Percentiles rank a stretch among this genome's conserved stretches.
Conservation (phyloP, 2,329 filamentous ascomycete species). For the Davidsoniella neocaledoniae region DNA sequence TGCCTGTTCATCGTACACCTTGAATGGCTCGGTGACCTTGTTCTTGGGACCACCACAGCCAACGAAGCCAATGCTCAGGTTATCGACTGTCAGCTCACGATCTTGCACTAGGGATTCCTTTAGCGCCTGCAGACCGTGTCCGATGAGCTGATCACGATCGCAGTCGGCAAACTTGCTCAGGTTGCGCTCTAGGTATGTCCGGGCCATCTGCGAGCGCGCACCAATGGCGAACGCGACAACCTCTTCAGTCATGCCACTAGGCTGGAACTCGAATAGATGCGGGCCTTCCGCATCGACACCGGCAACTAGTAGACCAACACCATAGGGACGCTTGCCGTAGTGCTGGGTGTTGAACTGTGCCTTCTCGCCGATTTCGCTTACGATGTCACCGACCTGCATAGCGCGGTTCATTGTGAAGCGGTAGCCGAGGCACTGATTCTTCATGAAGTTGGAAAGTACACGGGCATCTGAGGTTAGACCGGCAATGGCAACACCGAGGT, state of each 20-base stretch:
- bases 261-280: conserved; percentile 97
- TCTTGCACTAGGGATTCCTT: conserved; percentile 95
- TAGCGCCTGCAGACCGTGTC: conserved; percentile 75
- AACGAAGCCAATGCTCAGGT: conserved; percentile 80
- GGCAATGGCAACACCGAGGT: conserved; percentile 88
- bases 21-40: conserved; percentile 56
- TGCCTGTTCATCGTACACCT: conserved; percentile 77
- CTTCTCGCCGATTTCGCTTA: conserved; percentile 84
- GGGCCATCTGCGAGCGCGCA: conserved; percentile 88
- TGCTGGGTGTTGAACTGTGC: conserved; percentile 96
- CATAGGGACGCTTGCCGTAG: conserved; percentile 82
- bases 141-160: conserved; percentile 69
- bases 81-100: conserved; percentile 92
- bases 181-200: conserved; percentile 90
- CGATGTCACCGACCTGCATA: conserved; percentile 77
- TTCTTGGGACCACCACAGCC: conserved; percentile 42
- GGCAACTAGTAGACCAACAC: conserved; percentile 72
- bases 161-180: conserved; percentile 65
- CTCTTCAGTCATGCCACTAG: conserved; percentile 88
- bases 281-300: conserved; percentile 88
- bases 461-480: conserved; percentile 94
- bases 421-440: conserved; percentile 91
- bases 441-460: conserved; percentile 99
- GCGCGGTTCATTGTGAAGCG: conserved; percentile 91
- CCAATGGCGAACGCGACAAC: conserved; percentile 95